A percentile compares a stretch with the other conserved stretches of the same genome.
Evolutionary conservation across 305 asterid genomes (phyloP).

Genomic region (Fraxinus angustifolia): DNA sequence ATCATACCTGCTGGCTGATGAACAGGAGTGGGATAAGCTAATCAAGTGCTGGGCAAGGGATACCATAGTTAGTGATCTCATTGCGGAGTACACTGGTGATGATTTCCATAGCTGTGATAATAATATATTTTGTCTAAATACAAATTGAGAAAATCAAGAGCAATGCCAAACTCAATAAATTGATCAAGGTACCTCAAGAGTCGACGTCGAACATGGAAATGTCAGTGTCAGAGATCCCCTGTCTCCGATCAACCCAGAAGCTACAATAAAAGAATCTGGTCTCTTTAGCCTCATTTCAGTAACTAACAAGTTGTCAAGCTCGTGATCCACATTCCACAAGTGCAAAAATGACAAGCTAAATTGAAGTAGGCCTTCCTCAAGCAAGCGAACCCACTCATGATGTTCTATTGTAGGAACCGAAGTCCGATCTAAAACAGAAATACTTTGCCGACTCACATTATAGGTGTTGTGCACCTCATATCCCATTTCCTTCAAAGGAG

Average conservation of each 20-base stretch:
- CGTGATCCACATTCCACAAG: slow-evolving; percentile 82
- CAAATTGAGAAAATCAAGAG: slow-evolving; percentile 18
- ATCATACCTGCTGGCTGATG: slow-evolving; percentile 81
- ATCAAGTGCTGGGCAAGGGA: slow-evolving; percentile 96
- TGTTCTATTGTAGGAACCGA: slow-evolving; percentile 35
- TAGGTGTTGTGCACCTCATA: slow-evolving; percentile 36
- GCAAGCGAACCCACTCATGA: slow-evolving; percentile 45
- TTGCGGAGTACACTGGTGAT: slow-evolving; percentile 86
- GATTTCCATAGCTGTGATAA: slow-evolving; percentile 87
- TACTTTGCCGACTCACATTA: slow-evolving; percentile 28
- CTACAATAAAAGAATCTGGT: slow-evolving; percentile 61
- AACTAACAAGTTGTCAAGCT: slow-evolving; percentile 73
- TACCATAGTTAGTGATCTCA: slow-evolving; percentile 93
- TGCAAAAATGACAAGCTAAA: slow-evolving; percentile 91
- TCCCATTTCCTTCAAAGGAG: slow-evolving; percentile 35
- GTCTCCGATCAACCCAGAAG: slow-evolving; percentile 94
- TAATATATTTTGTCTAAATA: slow-evolving; percentile 30
- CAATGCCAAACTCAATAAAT: slow-evolving; percentile 16
- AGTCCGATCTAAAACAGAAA: slow-evolving; percentile 32
- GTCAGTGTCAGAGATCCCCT: slow-evolving; percentile 83
- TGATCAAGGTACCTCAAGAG: slow-evolving; percentile 65
- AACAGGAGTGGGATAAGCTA: slow-evolving; percentile 74
- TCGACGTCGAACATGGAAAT: slow-evolving; percentile 72
- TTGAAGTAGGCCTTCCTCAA: slow-evolving; percentile 67
- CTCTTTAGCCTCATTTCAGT: slow-evolving; percentile 78